Conservation (phyloP, 2,329 filamentous ascomycete genomes). For the Fusarium compactum region DNA sequence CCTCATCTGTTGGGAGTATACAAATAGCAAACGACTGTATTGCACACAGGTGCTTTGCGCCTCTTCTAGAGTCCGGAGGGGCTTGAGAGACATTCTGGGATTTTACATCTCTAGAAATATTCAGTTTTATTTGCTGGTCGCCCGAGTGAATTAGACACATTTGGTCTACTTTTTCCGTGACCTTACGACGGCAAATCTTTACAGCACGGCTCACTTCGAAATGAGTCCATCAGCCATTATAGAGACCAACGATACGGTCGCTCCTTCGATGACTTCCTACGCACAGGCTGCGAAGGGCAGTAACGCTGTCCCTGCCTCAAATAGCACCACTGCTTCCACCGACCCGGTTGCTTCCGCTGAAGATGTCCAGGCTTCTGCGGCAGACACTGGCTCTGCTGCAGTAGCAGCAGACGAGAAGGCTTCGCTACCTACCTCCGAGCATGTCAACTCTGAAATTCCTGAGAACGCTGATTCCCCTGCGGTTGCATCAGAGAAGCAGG, state of each 20-base stretch:
- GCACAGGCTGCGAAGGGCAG: constrained; percentile 94
- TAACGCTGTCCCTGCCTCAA: constrained; percentile 54
- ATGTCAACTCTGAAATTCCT: constrained; percentile 47
- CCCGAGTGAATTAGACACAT: constrained; percentile 41
- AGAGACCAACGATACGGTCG: constrained; percentile 61
- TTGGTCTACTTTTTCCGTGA: constrained; percentile 27
- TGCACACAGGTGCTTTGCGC: constrained; percentile 43
- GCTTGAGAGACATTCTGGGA: constrained; percentile 44
- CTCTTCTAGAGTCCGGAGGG: constrained; percentile 44
- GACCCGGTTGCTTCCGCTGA: constrained; percentile 44
- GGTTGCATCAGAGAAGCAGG: constrained; percentile 50
- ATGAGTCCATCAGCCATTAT: constrained; percentile 48
- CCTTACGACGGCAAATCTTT: constrained; percentile 34
- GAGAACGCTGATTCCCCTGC: constrained; percentile 42
- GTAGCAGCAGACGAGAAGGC: constrained; percentile 47
- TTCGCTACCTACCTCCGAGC: constrained; percentile 33
- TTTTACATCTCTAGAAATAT: constrained; percentile 36
- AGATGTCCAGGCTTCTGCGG: constrained; percentile 47
- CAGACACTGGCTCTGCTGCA: constrained; percentile 41
- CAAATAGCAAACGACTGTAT: constrained; percentile 35
- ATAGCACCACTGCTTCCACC: constrained; percentile 42
- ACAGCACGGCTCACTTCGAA: constrained; percentile 41
- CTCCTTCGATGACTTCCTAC: constrained; percentile 82
- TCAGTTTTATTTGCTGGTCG: constrained; percentile 24
- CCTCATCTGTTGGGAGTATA: constrained; percentile 42